Base-by-base conservation (phyloP, 169 alveolate genomes). In the Eimeria acervulina region DNA sequence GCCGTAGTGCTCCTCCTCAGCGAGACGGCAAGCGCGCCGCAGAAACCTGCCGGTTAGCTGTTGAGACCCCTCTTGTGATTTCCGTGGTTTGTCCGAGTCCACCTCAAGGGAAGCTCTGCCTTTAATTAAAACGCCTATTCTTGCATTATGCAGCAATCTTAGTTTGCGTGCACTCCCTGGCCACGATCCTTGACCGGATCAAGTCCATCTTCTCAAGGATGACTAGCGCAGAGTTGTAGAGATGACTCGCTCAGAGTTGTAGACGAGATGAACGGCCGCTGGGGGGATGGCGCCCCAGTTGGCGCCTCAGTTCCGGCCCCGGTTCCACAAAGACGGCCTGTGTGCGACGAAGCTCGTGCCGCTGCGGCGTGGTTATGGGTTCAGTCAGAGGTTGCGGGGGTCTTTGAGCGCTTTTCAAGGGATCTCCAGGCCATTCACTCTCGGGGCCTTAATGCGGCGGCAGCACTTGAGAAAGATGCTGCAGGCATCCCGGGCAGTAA, bases 281-380 rank as follows among this genome's bases (percentile, higher is more conserved):
- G 93, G 93, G 93, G 93, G 78, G 81, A 12, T 52, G 93, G 93
- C 5, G 63, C 63, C 47, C 80, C 81, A 23, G 66, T 70, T 51
- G 93, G 63, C 70, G 1, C 93, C 93, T 72, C 93, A 7, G 42
- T 21, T 13, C 66, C 93, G 21, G 80, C 55, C 7, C 33, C 55
- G 15, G 21, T 83, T 19, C 66, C 40, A 13, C 59, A 61, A n/a
- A 40, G 38, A 66, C 78, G 66, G 63, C 40, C 33, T 81, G 40
- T 87, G 78, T 87, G 93, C 47, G 81, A 61, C 40, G 93, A 87
- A 52, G 81, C 93, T 12, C 93, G 93, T 26, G 93, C 93, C 5
- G 93, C 93, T 19, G 93, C 93, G 1, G 93, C 93, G 59, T 87
- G 93, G 93, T 63, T 87, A 36, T 87, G 93, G 93, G 63, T 87